Evolutionary conservation across 139 green algal genomes (phyloP).

Genomic region (Microglena sp.): DNA sequence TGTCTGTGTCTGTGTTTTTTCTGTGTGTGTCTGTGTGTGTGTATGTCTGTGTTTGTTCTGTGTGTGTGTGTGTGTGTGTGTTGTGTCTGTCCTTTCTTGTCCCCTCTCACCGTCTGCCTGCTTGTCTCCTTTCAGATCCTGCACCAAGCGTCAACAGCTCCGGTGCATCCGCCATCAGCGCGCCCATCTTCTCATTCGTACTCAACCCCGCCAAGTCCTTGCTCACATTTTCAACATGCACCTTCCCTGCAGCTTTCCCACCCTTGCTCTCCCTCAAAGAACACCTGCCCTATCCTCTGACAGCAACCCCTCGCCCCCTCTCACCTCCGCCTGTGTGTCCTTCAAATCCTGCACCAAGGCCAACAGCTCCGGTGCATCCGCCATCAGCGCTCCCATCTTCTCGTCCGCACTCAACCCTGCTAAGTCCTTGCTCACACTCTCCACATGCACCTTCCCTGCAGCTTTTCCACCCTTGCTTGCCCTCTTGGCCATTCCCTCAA

Average conservation of each 20-base stretch:
- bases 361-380: slow-evolving; percentile 76
- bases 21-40: too few relatives aligned
- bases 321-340: slow-evolving; percentile 24
- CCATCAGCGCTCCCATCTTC: slow-evolving; percentile 28
- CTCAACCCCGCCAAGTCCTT: slow-evolving; percentile 27
- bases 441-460: slow-evolving; percentile 24
- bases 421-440: slow-evolving; percentile 39
- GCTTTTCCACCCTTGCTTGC: not conserved
- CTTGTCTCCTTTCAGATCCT: too few relatives aligned
- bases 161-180: slow-evolving; percentile 60
- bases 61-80: too few relatives aligned
- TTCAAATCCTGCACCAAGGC: slow-evolving; percentile 44
- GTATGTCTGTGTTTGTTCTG: too few relatives aligned
- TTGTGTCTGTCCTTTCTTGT: too few relatives aligned
- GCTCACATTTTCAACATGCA: slow-evolving; percentile 43
- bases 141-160: slow-evolving; percentile 79
- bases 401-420: slow-evolving; percentile 28
- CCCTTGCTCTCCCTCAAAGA: too few relatives aligned
- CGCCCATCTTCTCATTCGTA: slow-evolving; percentile 24
- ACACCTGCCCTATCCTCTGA: too few relatives aligned
- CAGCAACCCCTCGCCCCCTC: too few relatives aligned
- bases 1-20: too few relatives aligned
- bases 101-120: too few relatives aligned
- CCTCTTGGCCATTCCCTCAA: slow-evolving; percentile 6
- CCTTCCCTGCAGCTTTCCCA: too few relatives aligned